Base-by-base conservation (phyloP, 805 yeast species). In the Saccharomycopsis sp. region DNA sequence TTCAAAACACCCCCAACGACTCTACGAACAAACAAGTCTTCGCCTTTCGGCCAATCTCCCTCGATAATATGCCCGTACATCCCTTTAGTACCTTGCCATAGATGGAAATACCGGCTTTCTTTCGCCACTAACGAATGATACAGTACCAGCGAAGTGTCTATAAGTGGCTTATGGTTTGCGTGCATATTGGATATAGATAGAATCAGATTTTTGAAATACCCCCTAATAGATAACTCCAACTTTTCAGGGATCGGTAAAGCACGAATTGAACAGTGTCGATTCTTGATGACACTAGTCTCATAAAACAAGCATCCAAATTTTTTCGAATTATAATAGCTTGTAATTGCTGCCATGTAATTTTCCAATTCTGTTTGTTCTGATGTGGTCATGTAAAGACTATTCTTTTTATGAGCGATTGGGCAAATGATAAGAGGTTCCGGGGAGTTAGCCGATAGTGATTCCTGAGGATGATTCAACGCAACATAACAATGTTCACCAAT, bases 31-130 rank as follows among this genome's bases (percentile, higher is more conserved):
- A 73, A 70, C 38, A 62, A 45, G 45, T 72, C 77, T 8, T 67
- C 71, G 38, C 53, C 55, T 4, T 7, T 21, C 0, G 78, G 77
- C 78, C 78, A 74, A 44, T 67, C 61, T 6, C 20, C 43, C 47
- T 74, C 78, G 5, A 73, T 62, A 5, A 74, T 70, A 53, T 72
- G 78, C 1, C 75, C 79, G 33, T 69, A 40, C 0, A 79, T 78
- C 17, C 76, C 77, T 38, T 67, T 63, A 4, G 67, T 37, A 16
- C 59, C 58, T 41, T 70, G 56, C 79, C 79, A 74, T 5, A 68
- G 72, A 52, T 73, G 78, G 53, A 69, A 72, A 51, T 63, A 74
- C 1, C 75, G 73, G 2, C 75, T 70, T 41, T 72, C 73, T 38
- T 67, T 63, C 3, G 75, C 73, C 20, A 74, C 61, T 11, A 59